These are phyloP conservation scores for Phytophthora brassicae DNA, from an alignment of 352 stramenopile species.

Conservation along the genomic window DNA sequence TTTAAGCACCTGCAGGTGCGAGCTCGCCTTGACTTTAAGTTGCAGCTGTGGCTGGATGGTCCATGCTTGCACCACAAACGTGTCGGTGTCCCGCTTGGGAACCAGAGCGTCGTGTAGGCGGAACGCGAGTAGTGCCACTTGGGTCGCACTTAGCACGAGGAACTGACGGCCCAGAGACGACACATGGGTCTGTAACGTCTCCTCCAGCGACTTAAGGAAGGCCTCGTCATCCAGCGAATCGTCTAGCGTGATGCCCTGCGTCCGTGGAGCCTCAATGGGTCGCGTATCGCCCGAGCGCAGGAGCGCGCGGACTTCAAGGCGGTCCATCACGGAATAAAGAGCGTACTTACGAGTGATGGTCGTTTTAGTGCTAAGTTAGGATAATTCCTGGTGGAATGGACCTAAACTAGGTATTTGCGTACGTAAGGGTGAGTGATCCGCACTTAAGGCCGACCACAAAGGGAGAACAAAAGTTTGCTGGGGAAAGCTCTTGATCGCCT, in stretches of 20 bases:
- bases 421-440: too few species aligned
- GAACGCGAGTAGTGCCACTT: conserved; percentile 68
- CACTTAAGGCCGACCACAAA: too few species aligned
- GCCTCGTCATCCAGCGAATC: conserved; percentile 49
- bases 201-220: conserved; percentile 70
- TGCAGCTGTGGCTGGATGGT: conserved; percentile 71
- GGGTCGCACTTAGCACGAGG: conserved; percentile 63
- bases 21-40: conserved; percentile 68
- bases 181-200: conserved; percentile 66
- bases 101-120: conserved; percentile 75
- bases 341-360: too few species aligned
- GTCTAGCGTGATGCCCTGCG: conserved; percentile 48
- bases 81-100: conserved; percentile 68
- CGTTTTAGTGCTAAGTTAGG: too few species aligned
- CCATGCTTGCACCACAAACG: conserved; percentile 65
- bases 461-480: too few species aligned
- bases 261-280: not conserved
- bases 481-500: too few species aligned
- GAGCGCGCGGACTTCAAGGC: conserved; percentile 61
- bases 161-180: conserved; percentile 48
- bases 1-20: conserved; percentile 86
- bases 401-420: too few species aligned
- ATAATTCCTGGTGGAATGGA: too few species aligned
- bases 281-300: too few species aligned
- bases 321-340: conserved; percentile 53